phyloP scores from a whole-genome alignment of 129 eudicot genomes.

The Logfia minima region DNA sequence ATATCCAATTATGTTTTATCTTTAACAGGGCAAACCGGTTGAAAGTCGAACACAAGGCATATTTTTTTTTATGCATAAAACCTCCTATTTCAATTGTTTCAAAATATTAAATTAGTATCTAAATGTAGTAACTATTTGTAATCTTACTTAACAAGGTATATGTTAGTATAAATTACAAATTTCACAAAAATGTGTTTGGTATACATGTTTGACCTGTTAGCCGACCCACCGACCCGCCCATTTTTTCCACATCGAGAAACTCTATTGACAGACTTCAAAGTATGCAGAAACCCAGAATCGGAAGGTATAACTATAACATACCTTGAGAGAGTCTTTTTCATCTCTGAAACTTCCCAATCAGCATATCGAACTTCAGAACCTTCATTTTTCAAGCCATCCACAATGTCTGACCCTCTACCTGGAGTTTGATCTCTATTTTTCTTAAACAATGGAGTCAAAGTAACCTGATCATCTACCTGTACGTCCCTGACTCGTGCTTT shows the following conservation, averaged over 20 bases:
- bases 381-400: constrained; percentile 58
- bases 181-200: no score
- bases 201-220: not conserved
- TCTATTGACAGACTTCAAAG: not conserved
- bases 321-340: constrained; percentile 64
- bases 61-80: no score
- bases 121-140: no score
- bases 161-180: no score
- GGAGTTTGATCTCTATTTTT: constrained; percentile 39
- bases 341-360: constrained; percentile 59
- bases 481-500: constrained; percentile 73
- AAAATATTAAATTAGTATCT: no score
- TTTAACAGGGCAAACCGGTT: no score
- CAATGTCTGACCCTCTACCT: constrained; percentile 38
- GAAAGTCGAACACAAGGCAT: no score
- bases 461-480: constrained; percentile 74
- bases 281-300: not conserved
- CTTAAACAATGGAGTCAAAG: constrained; percentile 60
- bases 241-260: not conserved
- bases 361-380: constrained; percentile 50
- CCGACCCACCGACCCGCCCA: not conserved
- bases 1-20: no score
- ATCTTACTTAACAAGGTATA: no score
- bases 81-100: no score
- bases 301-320: constrained; percentile 31